phyloP scores from a whole-genome alignment of 768 basidiomycete genomes.

The Trametes maxima region DNA sequence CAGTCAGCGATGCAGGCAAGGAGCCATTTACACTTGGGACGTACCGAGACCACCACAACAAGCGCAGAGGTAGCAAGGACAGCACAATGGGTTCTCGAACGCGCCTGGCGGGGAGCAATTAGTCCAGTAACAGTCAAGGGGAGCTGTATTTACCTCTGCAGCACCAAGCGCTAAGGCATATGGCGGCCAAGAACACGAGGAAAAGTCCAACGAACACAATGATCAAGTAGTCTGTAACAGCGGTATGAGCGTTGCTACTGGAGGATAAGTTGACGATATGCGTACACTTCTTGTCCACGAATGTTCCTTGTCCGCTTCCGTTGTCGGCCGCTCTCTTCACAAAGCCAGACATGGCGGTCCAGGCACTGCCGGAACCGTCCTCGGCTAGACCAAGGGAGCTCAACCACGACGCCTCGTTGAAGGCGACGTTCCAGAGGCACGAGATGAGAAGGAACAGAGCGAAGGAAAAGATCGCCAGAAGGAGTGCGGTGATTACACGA shows the following conservation, averaged over 20 bases:
- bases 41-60: conserved; percentile 62
- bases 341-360: conserved; percentile 15
- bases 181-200: conserved; percentile 52
- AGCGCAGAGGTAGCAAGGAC: conserved; percentile 73
- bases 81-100: conserved; percentile 60
- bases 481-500: conserved; percentile 6
- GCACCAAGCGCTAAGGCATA: conserved; percentile 69
- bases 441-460: not conserved
- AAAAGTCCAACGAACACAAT: conserved; percentile 65
- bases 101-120: not conserved
- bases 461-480: conserved; percentile 4
- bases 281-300: conserved; percentile 18
- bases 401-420: conserved; percentile 18
- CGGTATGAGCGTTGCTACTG: not conserved
- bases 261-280: not conserved
- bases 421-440: conserved; percentile 7
- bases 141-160: conserved; percentile 48
- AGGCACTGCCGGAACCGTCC: conserved; percentile 14
- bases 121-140: too few species aligned
- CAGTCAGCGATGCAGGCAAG: not conserved
- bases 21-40: not conserved
- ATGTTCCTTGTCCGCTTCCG: conserved; percentile 1
- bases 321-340: conserved; percentile 17
- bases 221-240: conserved; percentile 56
- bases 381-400: conserved; percentile 8